Evolutionary conservation across 2,329 filamentous ascomycete genomes (phyloP), one percentile per base, ranked within the genome.

Genomic region (Mariannaea sp.): DNA sequence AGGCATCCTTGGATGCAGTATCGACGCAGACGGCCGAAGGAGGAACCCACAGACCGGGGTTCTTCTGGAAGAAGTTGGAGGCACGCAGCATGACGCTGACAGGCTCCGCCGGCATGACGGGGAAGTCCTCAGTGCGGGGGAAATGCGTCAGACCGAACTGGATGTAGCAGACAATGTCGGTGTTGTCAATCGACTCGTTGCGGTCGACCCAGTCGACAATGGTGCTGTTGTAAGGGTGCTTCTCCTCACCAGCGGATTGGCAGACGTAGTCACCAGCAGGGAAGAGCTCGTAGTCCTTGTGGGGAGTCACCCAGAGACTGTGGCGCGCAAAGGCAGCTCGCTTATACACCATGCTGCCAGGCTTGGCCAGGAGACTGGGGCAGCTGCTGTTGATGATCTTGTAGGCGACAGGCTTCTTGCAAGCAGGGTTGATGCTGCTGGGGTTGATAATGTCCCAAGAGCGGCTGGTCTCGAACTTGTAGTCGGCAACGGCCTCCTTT

Each of bases 361-460:
- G 84, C 75, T 92, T 94, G n/a, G 92, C 91, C 8, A 97, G 76
- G 7, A 97, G 75, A 1, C 78, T 75, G 0, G 92, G 89, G 0
- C 92, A 87, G 68, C 95, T 92, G 44, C 91, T 81, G 70, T 89
- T 94, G 46, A 96, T 89, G 2, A 97, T 84, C 78, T 96, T 96
- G 74, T 96, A 97, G 43, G 83, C 86, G 0, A 88, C 85, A 0
- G 91, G 90, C 74, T 94, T 95, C 70, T 90, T 85, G 73, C 87
- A 92, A 74, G 92, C 87, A 0, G 89, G 87, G 72, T 96, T 92
- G 38, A 94, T 69, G 70, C 88, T 91, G 75, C 80, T 88, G 61
- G 87, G 87, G 73, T 97, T 96, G 69, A 81, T 82, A 68, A 97
- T 95, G 49, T 96, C 92, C 92, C 92, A 97, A 0, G 92, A 92